phyloP scores from a whole-genome alignment of 306 rosid genomes.

The Sphenostylis stenocarpa region DNA sequence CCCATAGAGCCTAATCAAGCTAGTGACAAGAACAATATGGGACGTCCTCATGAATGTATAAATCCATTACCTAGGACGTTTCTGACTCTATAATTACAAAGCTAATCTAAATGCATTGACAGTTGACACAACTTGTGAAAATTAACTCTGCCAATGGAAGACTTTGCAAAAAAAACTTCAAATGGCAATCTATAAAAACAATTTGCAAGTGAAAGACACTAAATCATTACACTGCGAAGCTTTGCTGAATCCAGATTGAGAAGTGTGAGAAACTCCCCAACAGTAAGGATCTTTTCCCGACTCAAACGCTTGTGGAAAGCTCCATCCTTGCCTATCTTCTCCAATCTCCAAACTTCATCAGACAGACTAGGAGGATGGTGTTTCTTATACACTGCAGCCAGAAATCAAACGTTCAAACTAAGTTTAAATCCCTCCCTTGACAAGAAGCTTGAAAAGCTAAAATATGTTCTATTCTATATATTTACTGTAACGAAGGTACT shows the following conservation, averaged over 20 bases:
- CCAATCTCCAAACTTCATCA: conserved; percentile 98
- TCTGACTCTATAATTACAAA: conserved; percentile 15
- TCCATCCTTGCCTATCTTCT: conserved; percentile 97
- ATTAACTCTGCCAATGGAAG: neutral
- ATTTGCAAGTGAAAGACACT: neutral
- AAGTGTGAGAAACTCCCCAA: conserved; percentile 82
- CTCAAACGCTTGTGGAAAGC: conserved; percentile 92
- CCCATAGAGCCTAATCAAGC: neutral
- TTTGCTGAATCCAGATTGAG: conserved; percentile 72
- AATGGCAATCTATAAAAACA: conserved; percentile 5
- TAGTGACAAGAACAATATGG: neutral
- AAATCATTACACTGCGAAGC: conserved; percentile 75
- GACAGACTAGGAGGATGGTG: conserved; percentile 91
- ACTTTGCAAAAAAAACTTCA: conserved; percentile 14
- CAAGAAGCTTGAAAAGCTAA: conserved; percentile 19
- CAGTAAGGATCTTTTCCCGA: conserved; percentile 65
- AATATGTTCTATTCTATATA: neutral
- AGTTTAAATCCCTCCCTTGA: conserved; percentile 15
- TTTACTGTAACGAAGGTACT: neutral
- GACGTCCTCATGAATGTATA: neutral
- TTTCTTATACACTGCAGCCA: conserved; percentile 86
- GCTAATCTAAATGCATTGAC: conserved; percentile 16
- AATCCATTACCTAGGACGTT: conserved; percentile 4
- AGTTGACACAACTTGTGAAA: neutral
- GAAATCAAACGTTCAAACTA: conserved; percentile 26